Conservation (phyloP, 2,329 filamentous ascomycete genomes). For the Fusarium veterinarium region DNA sequence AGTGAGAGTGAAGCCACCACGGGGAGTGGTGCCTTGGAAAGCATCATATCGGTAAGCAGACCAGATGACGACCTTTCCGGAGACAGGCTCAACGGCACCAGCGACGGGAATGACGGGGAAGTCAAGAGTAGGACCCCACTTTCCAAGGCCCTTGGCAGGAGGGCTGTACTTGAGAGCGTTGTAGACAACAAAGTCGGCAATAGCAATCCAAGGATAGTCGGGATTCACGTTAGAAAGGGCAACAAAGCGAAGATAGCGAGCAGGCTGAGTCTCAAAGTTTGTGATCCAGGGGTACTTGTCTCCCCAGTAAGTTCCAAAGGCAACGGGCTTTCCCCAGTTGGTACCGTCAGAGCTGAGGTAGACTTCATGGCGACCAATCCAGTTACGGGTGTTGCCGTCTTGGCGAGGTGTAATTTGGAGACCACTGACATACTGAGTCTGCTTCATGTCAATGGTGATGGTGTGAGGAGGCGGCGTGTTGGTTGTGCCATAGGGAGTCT, state of each 20-base stretch:
- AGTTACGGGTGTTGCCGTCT: conserved; percentile 24
- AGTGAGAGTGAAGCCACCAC: conserved; percentile 33
- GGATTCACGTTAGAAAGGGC: conserved; percentile 19
- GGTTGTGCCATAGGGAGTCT: conserved; percentile 28
- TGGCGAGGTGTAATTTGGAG: conserved; percentile 29
- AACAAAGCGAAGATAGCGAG: conserved; percentile 34
- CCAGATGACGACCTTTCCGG: conserved; percentile 34
- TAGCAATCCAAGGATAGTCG: conserved; percentile 30
- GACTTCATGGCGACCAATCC: conserved; percentile 30
- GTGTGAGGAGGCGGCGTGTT: conserved; percentile 27
- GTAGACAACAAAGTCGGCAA: conserved; percentile 32
- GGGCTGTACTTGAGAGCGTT: conserved; percentile 30
- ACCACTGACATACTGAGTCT: conserved; percentile 29
- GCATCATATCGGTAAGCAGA: conserved; percentile 35
- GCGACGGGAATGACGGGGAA: conserved; percentile 38
- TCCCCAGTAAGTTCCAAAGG: conserved; percentile 34
- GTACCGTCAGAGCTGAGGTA: conserved; percentile 31
- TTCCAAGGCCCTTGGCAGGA: conserved; percentile 22
- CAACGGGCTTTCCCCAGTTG: conserved; percentile 31
- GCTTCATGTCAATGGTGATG: conserved; percentile 33
- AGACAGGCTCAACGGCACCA: conserved; percentile 33
- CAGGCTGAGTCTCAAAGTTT: conserved; percentile 37
- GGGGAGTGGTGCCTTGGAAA: conserved; percentile 27
- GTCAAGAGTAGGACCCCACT: conserved; percentile 35
- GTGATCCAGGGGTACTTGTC: conserved; percentile 30